Conservation (phyloP, 192 early-diverging fungal species). For the Chytriomyces sp. region DNA sequence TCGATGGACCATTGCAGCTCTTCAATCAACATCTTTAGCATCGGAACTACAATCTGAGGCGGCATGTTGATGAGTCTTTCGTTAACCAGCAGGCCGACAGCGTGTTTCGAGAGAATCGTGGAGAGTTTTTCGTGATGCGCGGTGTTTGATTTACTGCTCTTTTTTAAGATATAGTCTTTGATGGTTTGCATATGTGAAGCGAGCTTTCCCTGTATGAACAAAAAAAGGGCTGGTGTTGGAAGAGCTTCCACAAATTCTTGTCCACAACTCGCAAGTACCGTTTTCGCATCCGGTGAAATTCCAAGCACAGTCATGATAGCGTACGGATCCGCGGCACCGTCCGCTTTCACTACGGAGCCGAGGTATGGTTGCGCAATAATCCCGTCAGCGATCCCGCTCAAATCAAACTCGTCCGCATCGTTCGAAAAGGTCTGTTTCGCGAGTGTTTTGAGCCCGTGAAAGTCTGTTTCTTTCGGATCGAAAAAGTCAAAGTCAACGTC, state of each 20-base stretch:
- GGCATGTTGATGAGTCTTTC: constrained; percentile 97
- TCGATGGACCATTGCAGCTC: constrained; percentile 79
- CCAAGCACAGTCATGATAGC: constrained; percentile 79
- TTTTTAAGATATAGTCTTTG: constrained; percentile 70
- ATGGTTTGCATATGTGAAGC: constrained; percentile 18
- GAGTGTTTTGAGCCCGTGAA: constrained; percentile 89
- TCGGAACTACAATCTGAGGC: constrained; percentile 85
- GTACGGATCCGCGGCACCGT: constrained; percentile 79
- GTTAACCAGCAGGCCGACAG: constrained; percentile 75
- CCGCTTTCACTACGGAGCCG: constrained; percentile 90
- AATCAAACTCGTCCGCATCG: constrained; percentile 75
- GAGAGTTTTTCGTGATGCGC: constrained; percentile 15
- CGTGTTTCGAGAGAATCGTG: neutral
- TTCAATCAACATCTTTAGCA: constrained; percentile 88
- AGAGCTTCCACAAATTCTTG: neutral
- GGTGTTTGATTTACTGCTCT: constrained; percentile 46
- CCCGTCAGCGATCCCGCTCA: constrained; percentile 83
- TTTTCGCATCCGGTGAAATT: constrained; percentile 49
- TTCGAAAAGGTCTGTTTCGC: constrained; percentile 77
- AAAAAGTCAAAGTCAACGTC: constrained; percentile 97
- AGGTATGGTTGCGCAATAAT: constrained; percentile 76
- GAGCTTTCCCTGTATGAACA: constrained; percentile 2
- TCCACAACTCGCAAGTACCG: neutral
- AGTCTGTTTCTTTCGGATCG: constrained; percentile 86
- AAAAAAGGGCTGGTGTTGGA: neutral